Evolutionary conservation across 768 basidiomycete genomes (phyloP), one percentile per base, ranked within the genome.

Genomic region (Mycena haematopus): DNA sequence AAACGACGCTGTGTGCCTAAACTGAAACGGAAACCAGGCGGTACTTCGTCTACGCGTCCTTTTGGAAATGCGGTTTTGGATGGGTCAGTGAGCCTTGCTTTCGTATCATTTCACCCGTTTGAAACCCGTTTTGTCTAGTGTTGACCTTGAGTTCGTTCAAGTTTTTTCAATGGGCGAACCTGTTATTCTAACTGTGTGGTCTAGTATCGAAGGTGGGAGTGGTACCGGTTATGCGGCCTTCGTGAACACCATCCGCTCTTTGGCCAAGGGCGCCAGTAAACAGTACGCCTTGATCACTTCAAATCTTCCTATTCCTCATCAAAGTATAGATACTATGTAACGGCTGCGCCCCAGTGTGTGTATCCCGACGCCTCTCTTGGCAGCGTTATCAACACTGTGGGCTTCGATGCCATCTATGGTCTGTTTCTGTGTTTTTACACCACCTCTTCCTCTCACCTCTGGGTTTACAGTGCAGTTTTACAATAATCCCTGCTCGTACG

Each of bases 11-110:
- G 27, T 36, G 8, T 27, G 10, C 2, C 36, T 6, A n/a, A 42
- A 42, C 25, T 54, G 19, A 44, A 24, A 29, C 38, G 19, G n/a
- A 4, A 5, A n/a, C 27, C 22, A 59, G 60, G 52, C 21, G 80
- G 79, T 17, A 74, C 67, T 44, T 82, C 80, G 15, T 77, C 79
- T 27, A 89, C 84, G 17, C 81, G 90, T 61, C 91, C 90, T 0
- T 92, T 92, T 67, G 91, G 91, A 25, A 73, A 66, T 62, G 91
- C 89, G 3, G 80, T 91, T 52, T 78, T 92, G 25, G 90, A 92
- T 67, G 91, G 91, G 89, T 90, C 60, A 63, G 52, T 40, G 36
- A 11, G 36, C 40, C 17, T 42, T 9, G 6, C 33, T n/a, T n/a
- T 53, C 24, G 17, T 49, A 38, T 24, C 14, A 25, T 24, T 27